phyloP scores from a whole-genome alignment of 305 asterid species.

The Fraxinus sp. region DNA sequence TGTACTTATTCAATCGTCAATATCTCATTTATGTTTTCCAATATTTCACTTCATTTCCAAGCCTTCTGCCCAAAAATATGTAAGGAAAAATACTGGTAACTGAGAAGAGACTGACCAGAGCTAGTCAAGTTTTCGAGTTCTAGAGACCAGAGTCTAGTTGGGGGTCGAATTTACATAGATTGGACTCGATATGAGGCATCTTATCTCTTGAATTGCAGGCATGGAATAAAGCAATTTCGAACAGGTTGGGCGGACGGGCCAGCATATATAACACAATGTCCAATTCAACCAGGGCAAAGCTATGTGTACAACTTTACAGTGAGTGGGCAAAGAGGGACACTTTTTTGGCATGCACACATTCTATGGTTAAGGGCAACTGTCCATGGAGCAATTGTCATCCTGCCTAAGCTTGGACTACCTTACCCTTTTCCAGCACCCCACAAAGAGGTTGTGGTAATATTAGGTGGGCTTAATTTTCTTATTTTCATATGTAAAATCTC shows the following conservation, averaged over 20 bases:
- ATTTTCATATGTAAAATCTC: background rate
- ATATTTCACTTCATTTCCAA: background rate
- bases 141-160: background rate
- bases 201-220: conserved; percentile 39
- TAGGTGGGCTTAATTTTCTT: conserved; percentile 38
- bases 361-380: conserved; percentile 79
- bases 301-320: conserved; percentile 63
- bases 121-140: background rate
- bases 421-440: conserved; percentile 68
- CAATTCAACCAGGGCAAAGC: conserved; percentile 55
- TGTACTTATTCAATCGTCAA: background rate
- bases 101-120: background rate
- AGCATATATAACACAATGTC: conserved; percentile 73
- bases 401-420: conserved; percentile 47
- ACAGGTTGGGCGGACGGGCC: conserved; percentile 91
- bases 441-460: conserved; percentile 39
- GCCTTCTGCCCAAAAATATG: background rate
- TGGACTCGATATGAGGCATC: background rate
- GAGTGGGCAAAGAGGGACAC: conserved; percentile 67
- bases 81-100: background rate
- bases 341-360: conserved; percentile 82
- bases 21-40: background rate
- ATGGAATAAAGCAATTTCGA: conserved; percentile 59
- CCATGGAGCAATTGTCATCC: conserved; percentile 62
- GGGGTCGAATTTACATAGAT: background rate